These are phyloP conservation scores for Yamagishiella unicocca DNA, from an alignment of 139 green algal genomes.

Conservation along the genomic window DNA sequence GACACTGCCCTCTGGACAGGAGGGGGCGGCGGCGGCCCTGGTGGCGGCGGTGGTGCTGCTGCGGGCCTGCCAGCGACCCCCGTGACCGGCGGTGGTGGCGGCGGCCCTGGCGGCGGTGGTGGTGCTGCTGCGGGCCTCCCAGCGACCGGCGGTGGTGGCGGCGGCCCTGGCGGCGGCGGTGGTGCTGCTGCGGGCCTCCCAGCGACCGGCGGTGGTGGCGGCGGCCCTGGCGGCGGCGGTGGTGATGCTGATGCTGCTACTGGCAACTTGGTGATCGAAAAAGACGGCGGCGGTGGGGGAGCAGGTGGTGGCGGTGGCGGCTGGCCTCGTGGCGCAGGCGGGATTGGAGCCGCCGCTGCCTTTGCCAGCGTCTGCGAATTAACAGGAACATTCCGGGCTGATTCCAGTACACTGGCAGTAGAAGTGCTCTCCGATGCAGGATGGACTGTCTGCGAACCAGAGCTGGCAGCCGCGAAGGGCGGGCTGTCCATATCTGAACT, in stretches of 20 bases:
- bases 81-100: neutral
- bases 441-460: no score
- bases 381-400: no score
- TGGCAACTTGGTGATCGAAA: no score
- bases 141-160: neutral
- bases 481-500: neutral
- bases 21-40: slow-evolving; percentile 29
- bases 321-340: no score
- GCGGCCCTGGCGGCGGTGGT: neutral
- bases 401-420: no score
- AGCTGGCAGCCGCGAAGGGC: neutral
- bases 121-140: neutral
- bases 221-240: neutral
- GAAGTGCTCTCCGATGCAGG: no score
- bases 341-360: no score
- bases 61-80: neutral
- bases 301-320: no score
- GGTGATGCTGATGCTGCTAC: neutral
- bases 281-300: no score
- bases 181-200: neutral
- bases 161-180: slow-evolving; percentile 13
- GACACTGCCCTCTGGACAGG: neutral
- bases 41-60: slow-evolving; percentile 32
- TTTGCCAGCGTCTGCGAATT: no score
- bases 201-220: no score